Base-by-base conservation (phyloP, 1,139 yeast species). In the Wickerhamiella infanticola region DNA sequence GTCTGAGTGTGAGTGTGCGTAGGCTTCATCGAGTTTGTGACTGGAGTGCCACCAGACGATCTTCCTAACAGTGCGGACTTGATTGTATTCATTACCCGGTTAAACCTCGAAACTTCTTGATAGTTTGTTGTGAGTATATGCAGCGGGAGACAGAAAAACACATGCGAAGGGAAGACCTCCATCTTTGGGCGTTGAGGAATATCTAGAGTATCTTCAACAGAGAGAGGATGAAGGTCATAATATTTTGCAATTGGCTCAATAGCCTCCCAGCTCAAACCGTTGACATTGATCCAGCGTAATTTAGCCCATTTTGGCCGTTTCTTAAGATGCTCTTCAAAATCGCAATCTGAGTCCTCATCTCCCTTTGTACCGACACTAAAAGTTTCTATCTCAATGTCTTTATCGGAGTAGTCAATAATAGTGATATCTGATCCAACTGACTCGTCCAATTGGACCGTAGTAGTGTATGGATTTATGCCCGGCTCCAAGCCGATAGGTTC, bases 171-270 rank as follows among this genome's bases (percentile, higher is more conserved):
- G 50, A 71, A 74, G 35, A 68, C 60, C 52, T 74, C 79, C 39
- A 68, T 67, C 51, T 74, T 74, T 1, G 79, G 73, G 25, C 79
- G 61, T 47, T 73, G 77, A 3, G 79, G 78, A 33, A 73, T 67
- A 57, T 74, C 79, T 42, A 74, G 69, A 74, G 74, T 69, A 55
- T 74, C 79, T 55, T 74, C 79, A 43, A 74, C 63, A 0, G 77
- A 72, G 44, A 73, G 58, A 25, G 73, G 66, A 54, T 73, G 77
- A 27, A 73, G 56, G 23, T 63, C 58, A 53, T 65, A 72, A 44
- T 58, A 56, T 40, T 59, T 52, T 2, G 72, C 67, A 37, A 73
- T 61, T 1, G 67, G 58, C 6, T 69, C 63, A 6, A 73, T 67
- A 8, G 76, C 74, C 47, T 72, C 77, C 74, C 75, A 72, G 1